Evolutionary conservation across 2,329 filamentous ascomycete species (phyloP).

Genomic region (Capronia americana): DNA sequence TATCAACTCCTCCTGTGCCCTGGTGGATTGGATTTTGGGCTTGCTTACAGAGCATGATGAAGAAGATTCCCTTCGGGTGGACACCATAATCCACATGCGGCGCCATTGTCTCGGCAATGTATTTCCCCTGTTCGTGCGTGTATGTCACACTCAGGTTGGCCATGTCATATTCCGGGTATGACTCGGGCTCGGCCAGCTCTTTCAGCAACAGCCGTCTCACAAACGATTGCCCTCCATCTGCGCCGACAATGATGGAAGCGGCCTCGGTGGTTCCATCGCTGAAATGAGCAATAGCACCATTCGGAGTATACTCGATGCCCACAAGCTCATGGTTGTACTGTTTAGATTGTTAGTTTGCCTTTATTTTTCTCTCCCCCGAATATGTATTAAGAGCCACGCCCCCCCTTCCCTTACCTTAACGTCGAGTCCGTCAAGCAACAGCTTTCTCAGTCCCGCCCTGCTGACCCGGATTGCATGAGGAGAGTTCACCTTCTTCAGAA

Average conservation of each 20-base stretch:
- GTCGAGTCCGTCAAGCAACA: constrained; percentile 8
- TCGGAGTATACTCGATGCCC: constrained; percentile 6
- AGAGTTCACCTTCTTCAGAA: constrained; percentile 12
- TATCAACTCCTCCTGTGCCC: no score
- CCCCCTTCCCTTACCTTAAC: background rate
- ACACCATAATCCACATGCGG: constrained; percentile 6
- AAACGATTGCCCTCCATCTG: constrained; percentile 3
- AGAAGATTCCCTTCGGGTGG: constrained; percentile 14
- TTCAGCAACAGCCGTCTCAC: constrained; percentile 15
- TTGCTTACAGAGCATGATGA: constrained; percentile 13
- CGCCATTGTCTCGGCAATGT: constrained; percentile 9
- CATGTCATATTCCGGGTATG: constrained; percentile 7
- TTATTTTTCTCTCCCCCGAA: background rate
- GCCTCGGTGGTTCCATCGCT: background rate
- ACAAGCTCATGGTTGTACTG: constrained; percentile 14
- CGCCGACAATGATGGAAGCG: constrained; percentile 3
- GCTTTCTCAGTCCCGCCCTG: constrained; percentile 8
- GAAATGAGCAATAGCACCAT: background rate
- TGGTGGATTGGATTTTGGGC: no score
- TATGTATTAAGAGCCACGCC: no score
- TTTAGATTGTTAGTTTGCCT: no score
- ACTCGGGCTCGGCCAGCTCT: constrained; percentile 8
- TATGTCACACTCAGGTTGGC: constrained; percentile 9
- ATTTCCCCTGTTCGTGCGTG: constrained; percentile 11
- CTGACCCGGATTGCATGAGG: constrained; percentile 9